Percentiles rank a stretch among this genome's conserved stretches.
Evolutionary conservation across 2,329 filamentous ascomycete species (phyloP).

Genomic region (Hymenoscyphus scutula): DNA sequence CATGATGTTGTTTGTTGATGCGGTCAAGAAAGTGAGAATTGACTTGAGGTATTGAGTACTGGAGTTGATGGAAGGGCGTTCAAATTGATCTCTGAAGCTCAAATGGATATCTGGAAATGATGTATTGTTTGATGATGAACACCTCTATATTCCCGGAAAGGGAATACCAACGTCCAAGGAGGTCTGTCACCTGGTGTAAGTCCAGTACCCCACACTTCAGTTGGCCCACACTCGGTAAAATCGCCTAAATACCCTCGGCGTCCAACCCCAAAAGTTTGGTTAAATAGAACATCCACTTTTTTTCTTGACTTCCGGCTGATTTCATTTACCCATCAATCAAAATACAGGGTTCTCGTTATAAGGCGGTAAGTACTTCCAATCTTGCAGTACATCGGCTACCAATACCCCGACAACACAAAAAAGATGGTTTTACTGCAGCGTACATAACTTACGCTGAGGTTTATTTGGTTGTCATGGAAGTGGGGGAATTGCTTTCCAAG

Average conservation of each 20-base stretch:
- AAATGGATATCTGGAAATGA: too few species aligned
- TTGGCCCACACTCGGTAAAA: slow-evolving; percentile 6
- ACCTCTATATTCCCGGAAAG: too few species aligned
- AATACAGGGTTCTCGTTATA: not conserved
- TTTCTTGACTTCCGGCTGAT: slow-evolving; percentile 2
- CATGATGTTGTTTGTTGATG: slow-evolving; percentile 1
- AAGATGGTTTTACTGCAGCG: not conserved
- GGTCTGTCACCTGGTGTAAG: not conserved
- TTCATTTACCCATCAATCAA: slow-evolving; percentile 19
- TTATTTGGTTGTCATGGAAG: slow-evolving; percentile 3
- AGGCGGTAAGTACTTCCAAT: not conserved
- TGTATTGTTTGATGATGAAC: too few species aligned
- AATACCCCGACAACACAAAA: not conserved
- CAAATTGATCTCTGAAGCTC: too few species aligned
- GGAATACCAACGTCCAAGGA: not conserved
- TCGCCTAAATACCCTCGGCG: not conserved
- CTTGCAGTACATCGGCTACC: not conserved
- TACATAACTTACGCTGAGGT: not conserved
- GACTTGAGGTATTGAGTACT: too few species aligned
- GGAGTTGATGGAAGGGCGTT: too few species aligned
- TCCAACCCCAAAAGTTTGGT: slow-evolving; percentile 1
- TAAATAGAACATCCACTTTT: not conserved
- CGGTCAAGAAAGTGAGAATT: not conserved
- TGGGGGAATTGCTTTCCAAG: not conserved
- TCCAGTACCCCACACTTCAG: slow-evolving; percentile 11